phyloP scores from a whole-genome alignment of 140 eudicot species.

The Anethum foeniculum region DNA sequence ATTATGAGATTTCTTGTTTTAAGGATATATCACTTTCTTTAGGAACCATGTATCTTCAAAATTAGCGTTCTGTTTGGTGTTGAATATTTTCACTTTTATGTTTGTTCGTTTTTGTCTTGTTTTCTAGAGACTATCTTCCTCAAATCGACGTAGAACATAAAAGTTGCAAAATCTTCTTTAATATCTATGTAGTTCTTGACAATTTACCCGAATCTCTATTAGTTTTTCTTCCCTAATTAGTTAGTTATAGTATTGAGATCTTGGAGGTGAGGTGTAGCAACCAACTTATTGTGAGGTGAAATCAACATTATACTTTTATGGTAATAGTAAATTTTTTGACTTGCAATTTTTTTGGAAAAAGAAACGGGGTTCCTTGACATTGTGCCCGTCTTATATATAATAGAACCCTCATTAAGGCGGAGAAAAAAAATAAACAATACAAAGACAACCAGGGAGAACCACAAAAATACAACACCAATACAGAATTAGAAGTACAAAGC shows the following conservation, averaged over 20 bases:
- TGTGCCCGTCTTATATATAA: neutral
- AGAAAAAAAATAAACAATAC: neutral
- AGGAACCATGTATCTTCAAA: neutral
- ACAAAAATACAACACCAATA: neutral
- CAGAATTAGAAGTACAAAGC: neutral
- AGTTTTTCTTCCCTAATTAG: neutral
- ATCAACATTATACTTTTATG: neutral
- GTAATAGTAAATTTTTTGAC: neutral
- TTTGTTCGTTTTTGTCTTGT: neutral
- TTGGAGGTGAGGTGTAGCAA: neutral
- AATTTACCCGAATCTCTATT: neutral
- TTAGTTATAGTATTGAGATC: neutral
- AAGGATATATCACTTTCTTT: neutral
- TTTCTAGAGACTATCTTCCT: neutral
- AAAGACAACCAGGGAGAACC: neutral
- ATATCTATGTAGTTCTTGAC: neutral
- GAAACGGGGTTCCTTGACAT: neutral
- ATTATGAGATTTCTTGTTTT: conserved; percentile 16
- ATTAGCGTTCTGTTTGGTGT: neutral
- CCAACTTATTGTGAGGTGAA: neutral
- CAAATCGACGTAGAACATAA: neutral
- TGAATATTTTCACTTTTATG: neutral
- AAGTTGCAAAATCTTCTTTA: neutral
- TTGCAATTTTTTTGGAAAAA: neutral
- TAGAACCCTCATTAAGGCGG: neutral